These are phyloP conservation scores for Zygosaccharomyces pseudorouxii DNA, from an alignment of 805 yeast genomes.

Conservation along the genomic window DNA sequence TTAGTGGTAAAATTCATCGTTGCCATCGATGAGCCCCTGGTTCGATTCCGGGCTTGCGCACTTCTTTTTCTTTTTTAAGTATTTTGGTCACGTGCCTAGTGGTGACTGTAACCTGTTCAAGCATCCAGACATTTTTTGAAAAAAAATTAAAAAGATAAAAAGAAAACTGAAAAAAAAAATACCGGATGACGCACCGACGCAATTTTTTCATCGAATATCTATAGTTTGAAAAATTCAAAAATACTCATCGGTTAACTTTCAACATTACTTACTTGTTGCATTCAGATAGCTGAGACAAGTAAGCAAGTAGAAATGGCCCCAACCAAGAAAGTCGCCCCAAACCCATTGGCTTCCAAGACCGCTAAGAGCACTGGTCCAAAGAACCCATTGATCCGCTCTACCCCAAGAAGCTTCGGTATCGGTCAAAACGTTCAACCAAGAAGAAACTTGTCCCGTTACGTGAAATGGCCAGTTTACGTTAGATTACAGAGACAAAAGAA, in stretches of 20 bases:
- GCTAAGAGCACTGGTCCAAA: slow-evolving; percentile 53
- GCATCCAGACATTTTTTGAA: neutral
- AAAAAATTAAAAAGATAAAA: neutral
- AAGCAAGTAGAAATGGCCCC: slow-evolving; percentile 38
- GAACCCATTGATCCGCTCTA: slow-evolving; percentile 86
- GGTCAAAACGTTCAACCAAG: slow-evolving; percentile 95
- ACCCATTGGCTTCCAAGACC: slow-evolving; percentile 83
- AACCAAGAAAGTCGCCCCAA: slow-evolving; percentile 91
- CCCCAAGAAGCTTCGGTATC: slow-evolving; percentile 92
- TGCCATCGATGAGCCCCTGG: slow-evolving; percentile 9
- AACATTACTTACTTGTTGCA: neutral
- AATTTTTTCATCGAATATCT: neutral
- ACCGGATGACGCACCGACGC: slow-evolving; percentile 1
- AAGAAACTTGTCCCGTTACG: slow-evolving; percentile 94
- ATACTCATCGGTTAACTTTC: neutral
- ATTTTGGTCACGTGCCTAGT: neutral
- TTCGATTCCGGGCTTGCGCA: slow-evolving; percentile 9
- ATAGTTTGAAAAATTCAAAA: neutral
- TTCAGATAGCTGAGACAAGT: neutral
- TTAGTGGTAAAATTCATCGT: slow-evolving; percentile 8
- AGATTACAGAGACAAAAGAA: slow-evolving; percentile 99
- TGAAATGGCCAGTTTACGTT: slow-evolving; percentile 98
- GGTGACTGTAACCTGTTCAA: neutral
- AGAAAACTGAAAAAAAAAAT: neutral
- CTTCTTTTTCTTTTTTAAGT: neutral